Evolutionary conservation across 2,329 filamentous ascomycete genomes (phyloP), one percentile per base, ranked within the genome.

Genomic region (Colletotrichum lini): DNA sequence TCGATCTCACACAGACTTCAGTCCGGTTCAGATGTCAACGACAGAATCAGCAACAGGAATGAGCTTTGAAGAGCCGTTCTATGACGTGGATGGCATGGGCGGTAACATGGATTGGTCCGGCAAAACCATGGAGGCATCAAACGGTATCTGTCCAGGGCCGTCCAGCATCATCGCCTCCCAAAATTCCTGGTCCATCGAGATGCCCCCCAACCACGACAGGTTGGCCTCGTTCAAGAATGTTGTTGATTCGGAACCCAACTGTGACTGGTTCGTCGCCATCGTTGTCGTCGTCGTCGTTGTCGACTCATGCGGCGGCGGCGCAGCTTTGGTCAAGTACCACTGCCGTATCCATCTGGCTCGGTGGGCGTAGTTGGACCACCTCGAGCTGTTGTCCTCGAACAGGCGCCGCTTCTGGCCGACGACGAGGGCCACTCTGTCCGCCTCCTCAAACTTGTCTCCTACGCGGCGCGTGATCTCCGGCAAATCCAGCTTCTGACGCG

Each of bases 321-420:
- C 30, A 6, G 49, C 15, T 65, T 75, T 78, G 15, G 73, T 73
- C 4, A 77, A 2, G 53, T 80, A 84, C 83, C 83, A 84, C n/a
- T 81, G 79, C 21, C 79, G 73, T 18, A 84, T 81, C 82, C 82
- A 84, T 1, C 79, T 76, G 7, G 82, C 64, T 67, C 82, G 83
- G 61, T 80, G 80, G 49, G 77, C 77, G 42, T 79, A 80, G 53
- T 79, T 78, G 1, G 75, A 65, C 63, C 82, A 75, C 1, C 79
- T 71, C 9, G 78, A 76, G 42, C 76, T 78, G 2, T 77, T 79
- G 2, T 80, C 79, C 13, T 79, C 76, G 13, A 81, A 72, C 0
- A 80, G 68, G 0, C 79, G 74, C 0, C 76, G 73, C 18, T 76
- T 73, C 12, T 78, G 74, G 4, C 75, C 76, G 2, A 75, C 67